Base-by-base conservation (phyloP, 2,329 filamentous ascomycete genomes). In the Cladosporium austrohemisphaericum region DNA sequence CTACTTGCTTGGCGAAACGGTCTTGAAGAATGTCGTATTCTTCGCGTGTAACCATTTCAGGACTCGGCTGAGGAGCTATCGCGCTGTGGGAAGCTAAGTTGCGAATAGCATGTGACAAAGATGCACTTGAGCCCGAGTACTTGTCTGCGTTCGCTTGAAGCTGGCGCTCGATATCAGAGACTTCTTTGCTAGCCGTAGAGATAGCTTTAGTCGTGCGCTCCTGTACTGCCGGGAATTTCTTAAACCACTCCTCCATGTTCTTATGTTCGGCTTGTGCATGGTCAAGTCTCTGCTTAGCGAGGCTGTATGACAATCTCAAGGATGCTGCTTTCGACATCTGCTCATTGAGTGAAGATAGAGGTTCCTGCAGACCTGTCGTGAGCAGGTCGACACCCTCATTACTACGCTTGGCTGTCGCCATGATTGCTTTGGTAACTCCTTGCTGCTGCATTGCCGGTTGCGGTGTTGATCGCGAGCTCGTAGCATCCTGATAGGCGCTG, bases 401-500 rank as follows among this genome's bases (percentile, higher is more conserved):
- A n/a, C n/a, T n/a, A n/a, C n/a, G n/a, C n/a, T n/a, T n/a, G n/a
- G n/a, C n/a, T n/a, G n/a, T n/a, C n/a, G n/a, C n/a, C n/a, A n/a
- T n/a, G 25, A 26, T 20, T 11, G 23, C 13, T 18, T 29, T 41
- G 14, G 25, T 26, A 6, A 11, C 28, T 9, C 1, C 16, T 13
- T 3, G 10, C 31, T 14, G 28, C 22, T 4, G 38, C 25, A 4
- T 31, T 28, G 7, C n/a, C 25, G 14, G 36, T 37, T 18, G 40
- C 19, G 37, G 38, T 5, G 23, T 47, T 2, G 33, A 41, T 19
- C 49, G 20, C 16, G 36, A 32, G 32, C 22, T 52, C 10, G 45
- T 26, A 31, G 41, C 38, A 33, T 52, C 48, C 45, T 52, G 38
- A 11, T 46, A 37, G 6, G 32, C n/a, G 10, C 43, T 46, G 10